phyloP scores from a whole-genome alignment of 73 alveolate genomes.

The Paramecium pentaurelia region DNA sequence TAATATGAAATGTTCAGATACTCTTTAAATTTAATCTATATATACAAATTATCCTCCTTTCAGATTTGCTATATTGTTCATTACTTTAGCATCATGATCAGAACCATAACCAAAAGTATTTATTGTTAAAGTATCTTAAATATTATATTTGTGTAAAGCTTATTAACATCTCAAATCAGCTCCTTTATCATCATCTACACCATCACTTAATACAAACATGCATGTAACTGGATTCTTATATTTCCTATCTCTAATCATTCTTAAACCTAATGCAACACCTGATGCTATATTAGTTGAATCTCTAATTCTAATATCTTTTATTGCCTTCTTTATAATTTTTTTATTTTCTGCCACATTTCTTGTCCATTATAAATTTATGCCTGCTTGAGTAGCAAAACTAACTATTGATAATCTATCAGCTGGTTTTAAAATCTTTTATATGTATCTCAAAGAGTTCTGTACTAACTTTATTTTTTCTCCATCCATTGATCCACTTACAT shows the following conservation, averaged over 20 bases:
- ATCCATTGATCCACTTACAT: slow-evolving; percentile 53
- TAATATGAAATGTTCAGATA: slow-evolving; percentile 46
- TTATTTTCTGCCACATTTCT: slow-evolving; percentile 37
- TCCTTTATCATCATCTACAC: slow-evolving; percentile 25
- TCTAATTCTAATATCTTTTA: not conserved
- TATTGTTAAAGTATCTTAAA: not conserved
- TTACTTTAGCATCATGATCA: slow-evolving; percentile 49
- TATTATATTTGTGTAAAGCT: not conserved
- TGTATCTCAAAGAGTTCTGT: slow-evolving; percentile 36
- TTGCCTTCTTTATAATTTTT: not conserved
- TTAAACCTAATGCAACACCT: slow-evolving; percentile 43
- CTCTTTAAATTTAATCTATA: slow-evolving; percentile 56
- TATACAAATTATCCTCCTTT: slow-evolving; percentile 33
- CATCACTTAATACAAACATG: slow-evolving; percentile 48
- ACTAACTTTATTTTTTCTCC: slow-evolving; percentile 45
- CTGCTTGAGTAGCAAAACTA: not conserved
- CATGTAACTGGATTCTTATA: slow-evolving; percentile 53
- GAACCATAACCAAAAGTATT: slow-evolving; percentile 53
- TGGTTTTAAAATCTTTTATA: not conserved
- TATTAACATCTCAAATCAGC: not conserved
- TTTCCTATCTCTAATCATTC: slow-evolving; percentile 34
- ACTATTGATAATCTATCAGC: slow-evolving; percentile 23
- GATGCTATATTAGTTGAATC: slow-evolving; percentile 42
- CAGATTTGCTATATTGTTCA: slow-evolving; percentile 12
- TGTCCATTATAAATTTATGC: not conserved